Base-by-base conservation (phyloP, 306 rosid genomes). In the Vigna reflexopilosa region DNA sequence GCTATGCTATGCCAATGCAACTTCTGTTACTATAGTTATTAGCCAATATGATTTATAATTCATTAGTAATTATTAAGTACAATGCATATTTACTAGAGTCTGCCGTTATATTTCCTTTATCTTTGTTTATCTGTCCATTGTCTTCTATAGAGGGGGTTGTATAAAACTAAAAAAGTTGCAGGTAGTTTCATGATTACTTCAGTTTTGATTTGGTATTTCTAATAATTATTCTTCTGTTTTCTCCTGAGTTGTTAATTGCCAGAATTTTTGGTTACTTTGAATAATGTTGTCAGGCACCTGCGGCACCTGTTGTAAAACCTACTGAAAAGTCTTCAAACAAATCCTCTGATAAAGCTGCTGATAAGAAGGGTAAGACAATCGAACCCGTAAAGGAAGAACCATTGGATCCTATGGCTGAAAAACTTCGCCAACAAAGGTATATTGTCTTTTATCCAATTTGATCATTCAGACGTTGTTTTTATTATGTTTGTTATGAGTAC, bases 381-480 rank as follows among this genome's bases (percentile, higher is more conserved):
- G 88, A 73, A 56, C 81, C 73, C 82, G 78, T 47, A 65, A 77
- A 80, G 32, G 88, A 95, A 83, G 91, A 82, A 71, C 88, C 91
- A 70, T 85, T 92, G 83, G 98, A 92, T 88, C 96, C 97, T 17
- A 24, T 83, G 58, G 90, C 98, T 47, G 98, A 89, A 84, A 92
- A 95, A 83, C 93, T 92, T 84, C 93, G 91, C 78, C 98, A 92
- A 79, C 98, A 95, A 86, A 88, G 98, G 98, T 92, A 65, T 80
- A 26, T 51, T 24, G 17, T 45, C 77, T 64, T 66, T 19, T 15
- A 7, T 59, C 22, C 6, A 63, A 4, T 69, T 42, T 51, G 30
- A 38, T 15, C 67, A 5, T 17, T 56, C 13, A 45, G 50, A 13
- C 49, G 2, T n/a, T 70, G 13, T 59, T n/a, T 52, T 64, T 49